Evolutionary conservation across 2,329 filamentous ascomycete genomes (phyloP).

Genomic region (Dothistroma septosporum): DNA sequence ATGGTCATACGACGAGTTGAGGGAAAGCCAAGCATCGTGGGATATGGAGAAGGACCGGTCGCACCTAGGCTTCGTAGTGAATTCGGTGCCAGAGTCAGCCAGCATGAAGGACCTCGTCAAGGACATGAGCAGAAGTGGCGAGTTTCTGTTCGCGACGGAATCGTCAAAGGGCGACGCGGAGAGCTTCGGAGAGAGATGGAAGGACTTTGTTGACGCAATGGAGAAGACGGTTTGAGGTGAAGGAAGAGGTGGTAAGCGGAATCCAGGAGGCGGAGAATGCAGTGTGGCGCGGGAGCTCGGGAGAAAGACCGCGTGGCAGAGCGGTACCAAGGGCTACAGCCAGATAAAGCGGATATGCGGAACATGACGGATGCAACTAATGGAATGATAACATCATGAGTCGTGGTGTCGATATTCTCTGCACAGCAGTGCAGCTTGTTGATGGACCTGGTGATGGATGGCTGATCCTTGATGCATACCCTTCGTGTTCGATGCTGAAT

Average conservation of each 20-base stretch:
- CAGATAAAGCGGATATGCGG: not conserved
- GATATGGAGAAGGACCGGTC: slow-evolving; percentile 15
- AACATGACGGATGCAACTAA: not conserved
- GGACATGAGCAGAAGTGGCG: slow-evolving; percentile 12
- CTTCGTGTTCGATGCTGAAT: not conserved
- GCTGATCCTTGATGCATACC: not conserved
- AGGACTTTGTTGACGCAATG: slow-evolving; percentile 14
- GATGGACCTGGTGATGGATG: not conserved
- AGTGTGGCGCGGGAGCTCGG: not conserved
- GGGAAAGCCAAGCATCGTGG: slow-evolving; percentile 6
- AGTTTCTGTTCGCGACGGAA: slow-evolving; percentile 20
- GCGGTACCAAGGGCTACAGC: not conserved
- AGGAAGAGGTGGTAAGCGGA: not conserved
- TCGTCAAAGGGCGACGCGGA: slow-evolving; percentile 7
- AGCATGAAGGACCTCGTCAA: slow-evolving; percentile 16
- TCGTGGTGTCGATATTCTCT: not conserved
- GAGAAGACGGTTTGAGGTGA: slow-evolving; percentile 2
- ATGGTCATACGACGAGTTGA: slow-evolving; percentile 17
- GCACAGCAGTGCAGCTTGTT: not conserved
- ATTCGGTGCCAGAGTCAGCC: slow-evolving; percentile 18
- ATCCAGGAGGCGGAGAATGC: not conserved
- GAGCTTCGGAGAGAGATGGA: slow-evolving; percentile 18
- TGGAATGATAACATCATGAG: not conserved
- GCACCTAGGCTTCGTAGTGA: slow-evolving; percentile 18
- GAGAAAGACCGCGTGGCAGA: not conserved